Evolutionary conservation across 805 yeast species (phyloP).

Genomic region (Metschnikowia noctiluminum): DNA sequence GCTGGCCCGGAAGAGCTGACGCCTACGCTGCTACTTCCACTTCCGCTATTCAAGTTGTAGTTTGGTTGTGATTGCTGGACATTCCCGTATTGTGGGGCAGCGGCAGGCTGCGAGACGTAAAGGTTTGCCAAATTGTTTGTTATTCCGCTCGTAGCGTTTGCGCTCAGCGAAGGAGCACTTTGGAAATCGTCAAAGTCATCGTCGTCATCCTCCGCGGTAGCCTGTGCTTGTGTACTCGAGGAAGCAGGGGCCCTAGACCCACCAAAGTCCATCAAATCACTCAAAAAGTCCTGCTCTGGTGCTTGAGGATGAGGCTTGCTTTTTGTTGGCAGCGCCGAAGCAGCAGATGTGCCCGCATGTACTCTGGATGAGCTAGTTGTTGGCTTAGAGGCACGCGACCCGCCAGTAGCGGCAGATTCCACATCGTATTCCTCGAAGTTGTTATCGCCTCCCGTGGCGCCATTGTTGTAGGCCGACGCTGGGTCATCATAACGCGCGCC

Average conservation of each 20-base stretch:
- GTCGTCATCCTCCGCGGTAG: slow-evolving; percentile 48
- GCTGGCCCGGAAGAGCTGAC: slow-evolving; percentile 37
- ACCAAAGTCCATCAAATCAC: slow-evolving; percentile 44
- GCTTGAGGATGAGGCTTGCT: slow-evolving; percentile 24
- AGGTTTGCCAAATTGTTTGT: slow-evolving; percentile 27
- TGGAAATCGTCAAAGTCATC: slow-evolving; percentile 84
- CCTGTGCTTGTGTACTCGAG: slow-evolving; percentile 13
- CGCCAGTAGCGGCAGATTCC: slow-evolving; percentile 18
- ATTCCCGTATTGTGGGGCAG: slow-evolving; percentile 12
- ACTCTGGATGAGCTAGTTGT: slow-evolving; percentile 37
- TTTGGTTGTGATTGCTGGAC: slow-evolving; percentile 9
- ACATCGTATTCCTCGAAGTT: slow-evolving; percentile 63
- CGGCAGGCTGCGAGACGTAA: slow-evolving; percentile 21
- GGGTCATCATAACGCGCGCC: slow-evolving; percentile 64
- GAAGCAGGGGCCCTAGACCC: slow-evolving; percentile 3
- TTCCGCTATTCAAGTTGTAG: slow-evolving; percentile 8
- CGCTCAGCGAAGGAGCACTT: slow-evolving; percentile 49
- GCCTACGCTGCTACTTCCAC: neutral
- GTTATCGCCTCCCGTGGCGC: slow-evolving; percentile 34
- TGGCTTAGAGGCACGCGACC: slow-evolving; percentile 23
- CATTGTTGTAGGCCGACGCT: slow-evolving; percentile 41
- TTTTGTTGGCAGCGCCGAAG: slow-evolving; percentile 24
- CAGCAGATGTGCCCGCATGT: slow-evolving; percentile 21
- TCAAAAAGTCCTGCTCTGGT: slow-evolving; percentile 46
- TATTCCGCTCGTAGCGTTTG: slow-evolving; percentile 15